Evolutionary conservation across 169 alveolate species (phyloP).

Genomic region (Besnoitia besnoiti): DNA sequence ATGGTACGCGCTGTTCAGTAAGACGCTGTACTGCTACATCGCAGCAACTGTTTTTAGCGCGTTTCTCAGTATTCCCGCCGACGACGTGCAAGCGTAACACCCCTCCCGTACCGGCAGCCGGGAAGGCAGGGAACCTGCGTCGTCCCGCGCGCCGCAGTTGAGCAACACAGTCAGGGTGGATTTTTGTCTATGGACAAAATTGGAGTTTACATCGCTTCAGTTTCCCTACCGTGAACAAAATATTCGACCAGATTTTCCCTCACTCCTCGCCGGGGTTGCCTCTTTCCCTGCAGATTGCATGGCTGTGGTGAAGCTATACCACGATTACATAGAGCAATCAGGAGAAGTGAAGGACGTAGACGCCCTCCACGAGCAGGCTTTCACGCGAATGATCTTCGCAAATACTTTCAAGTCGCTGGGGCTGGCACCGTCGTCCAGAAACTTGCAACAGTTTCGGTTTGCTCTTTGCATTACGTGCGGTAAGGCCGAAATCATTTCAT

Average conservation of each 20-base stretch:
- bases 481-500: conserved; percentile 14
- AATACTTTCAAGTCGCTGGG: conserved; percentile 17
- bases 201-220: no score
- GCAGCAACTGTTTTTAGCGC: background rate
- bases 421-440: background rate
- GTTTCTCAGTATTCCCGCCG: no score
- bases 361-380: background rate
- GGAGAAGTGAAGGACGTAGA: conserved; percentile 34
- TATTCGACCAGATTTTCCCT: no score
- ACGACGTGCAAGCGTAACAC: no score
- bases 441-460: conserved; percentile 24
- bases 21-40: background rate
- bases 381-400: background rate
- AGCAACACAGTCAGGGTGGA: no score
- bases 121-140: no score
- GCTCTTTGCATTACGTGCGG: conserved; percentile 37
- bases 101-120: no score
- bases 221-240: no score
- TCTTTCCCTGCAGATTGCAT: background rate
- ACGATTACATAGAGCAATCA: conserved; percentile 10
- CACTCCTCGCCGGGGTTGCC: no score
- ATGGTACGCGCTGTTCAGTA: background rate
- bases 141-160: no score
- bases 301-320: conserved; percentile 1
- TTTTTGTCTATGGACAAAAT: no score